Percentiles rank a stretch among this genome's conserved stretches.
phyloP scores from a whole-genome alignment of 108 stramenopile species.

The Fistulifera pelliculosa region DNA sequence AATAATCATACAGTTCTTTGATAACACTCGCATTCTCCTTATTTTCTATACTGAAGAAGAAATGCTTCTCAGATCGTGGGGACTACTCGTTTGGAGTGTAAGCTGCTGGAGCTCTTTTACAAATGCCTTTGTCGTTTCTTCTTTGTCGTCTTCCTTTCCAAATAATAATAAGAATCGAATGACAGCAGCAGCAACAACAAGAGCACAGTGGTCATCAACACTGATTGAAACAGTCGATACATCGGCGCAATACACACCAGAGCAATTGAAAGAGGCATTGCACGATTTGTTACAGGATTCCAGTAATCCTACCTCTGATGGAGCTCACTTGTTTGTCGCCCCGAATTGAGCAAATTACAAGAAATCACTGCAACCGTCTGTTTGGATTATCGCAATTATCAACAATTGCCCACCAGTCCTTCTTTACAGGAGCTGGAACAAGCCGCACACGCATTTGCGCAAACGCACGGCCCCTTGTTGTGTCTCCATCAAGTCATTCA shows the following conservation, averaged over 20 bases:
- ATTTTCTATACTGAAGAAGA: too few species aligned
- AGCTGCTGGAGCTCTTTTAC: too few species aligned
- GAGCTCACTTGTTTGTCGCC: slow-evolving; percentile 45
- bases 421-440: slow-evolving; percentile 23
- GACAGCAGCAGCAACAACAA: too few species aligned
- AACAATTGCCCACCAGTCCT: slow-evolving; percentile 1
- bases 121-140: too few species aligned
- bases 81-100: too few species aligned
- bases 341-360: slow-evolving; percentile 70
- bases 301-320: slow-evolving; percentile 27
- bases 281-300: slow-evolving; percentile 32
- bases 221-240: too few species aligned
- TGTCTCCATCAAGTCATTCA: slow-evolving; percentile 51
- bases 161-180: too few species aligned
- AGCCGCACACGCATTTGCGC: slow-evolving; percentile 37
- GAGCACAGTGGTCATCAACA: too few species aligned
- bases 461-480: slow-evolving; percentile 48
- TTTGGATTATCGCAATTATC: slow-evolving; percentile 40
- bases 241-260: slow-evolving; percentile 26
- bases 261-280: slow-evolving; percentile 45
- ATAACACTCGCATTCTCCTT: too few species aligned
- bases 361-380: slow-evolving; percentile 66
- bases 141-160: too few species aligned
- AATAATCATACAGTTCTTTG: too few species aligned
- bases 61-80: too few species aligned